phyloP scores from a whole-genome alignment of 2,329 filamentous ascomycete species.

The Catunica adiposa region DNA sequence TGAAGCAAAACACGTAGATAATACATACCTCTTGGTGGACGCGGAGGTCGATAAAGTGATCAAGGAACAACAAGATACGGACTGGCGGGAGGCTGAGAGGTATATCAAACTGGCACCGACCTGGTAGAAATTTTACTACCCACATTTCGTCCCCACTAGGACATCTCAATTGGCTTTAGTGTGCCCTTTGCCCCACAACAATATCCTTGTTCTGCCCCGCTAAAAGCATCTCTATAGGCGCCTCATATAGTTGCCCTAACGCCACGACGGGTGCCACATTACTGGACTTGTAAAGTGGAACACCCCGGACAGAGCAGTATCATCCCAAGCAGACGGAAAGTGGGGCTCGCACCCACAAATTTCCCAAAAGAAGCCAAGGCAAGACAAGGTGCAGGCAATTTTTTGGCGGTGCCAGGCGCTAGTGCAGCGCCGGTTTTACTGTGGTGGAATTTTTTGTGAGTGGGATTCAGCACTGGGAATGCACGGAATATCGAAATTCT shows the following conservation, averaged over 20 bases:
- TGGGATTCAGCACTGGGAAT: conserved; percentile 11
- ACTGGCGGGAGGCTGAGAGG: conserved; percentile 12
- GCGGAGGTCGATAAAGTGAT: conserved; percentile 10
- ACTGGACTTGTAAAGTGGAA: neutral
- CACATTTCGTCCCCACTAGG: conserved; percentile 8
- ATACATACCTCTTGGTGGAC: conserved; percentile 14
- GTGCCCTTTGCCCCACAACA: conserved; percentile 21
- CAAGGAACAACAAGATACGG: conserved; percentile 7
- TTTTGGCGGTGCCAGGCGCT: neutral
- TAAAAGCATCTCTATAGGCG: neutral
- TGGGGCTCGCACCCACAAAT: conserved; percentile 27
- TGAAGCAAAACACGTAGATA: neutral
- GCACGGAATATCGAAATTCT: conserved; percentile 12
- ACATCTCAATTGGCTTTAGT: conserved; percentile 16
- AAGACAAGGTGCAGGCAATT: neutral
- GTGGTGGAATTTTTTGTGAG: conserved; percentile 12
- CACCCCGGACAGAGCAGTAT: neutral
- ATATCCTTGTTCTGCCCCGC: neutral
- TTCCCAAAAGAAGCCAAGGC: conserved; percentile 21
- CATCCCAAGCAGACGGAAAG: conserved; percentile 2
- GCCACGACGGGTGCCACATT: conserved; percentile 7
- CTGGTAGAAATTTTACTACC: conserved; percentile 10
- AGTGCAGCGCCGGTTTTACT: conserved; percentile 14
- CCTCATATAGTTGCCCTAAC: conserved; percentile 5
- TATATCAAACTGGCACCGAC: neutral